A percentile compares a stretch with the other conserved stretches of the same genome.
Evolutionary conservation across 2,329 filamentous ascomycete species (phyloP).

Genomic region (Knoxdaviesia capensis): DNA sequence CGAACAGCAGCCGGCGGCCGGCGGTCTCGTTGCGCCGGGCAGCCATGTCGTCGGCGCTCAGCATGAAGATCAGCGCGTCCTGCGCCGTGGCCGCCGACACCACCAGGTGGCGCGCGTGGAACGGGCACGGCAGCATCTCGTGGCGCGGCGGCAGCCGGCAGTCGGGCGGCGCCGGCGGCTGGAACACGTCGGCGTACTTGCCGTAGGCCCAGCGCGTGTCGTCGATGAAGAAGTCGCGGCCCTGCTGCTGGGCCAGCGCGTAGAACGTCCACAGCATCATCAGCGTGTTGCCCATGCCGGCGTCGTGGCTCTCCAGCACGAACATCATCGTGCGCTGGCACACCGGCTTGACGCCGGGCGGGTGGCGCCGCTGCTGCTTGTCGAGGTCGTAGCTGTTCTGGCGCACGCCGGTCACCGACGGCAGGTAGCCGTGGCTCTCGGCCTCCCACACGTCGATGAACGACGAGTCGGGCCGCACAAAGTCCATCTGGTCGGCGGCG

Average conservation of each 20-base stretch:
- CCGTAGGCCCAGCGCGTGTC: conserved; percentile 74
- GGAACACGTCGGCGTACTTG: conserved; percentile 52
- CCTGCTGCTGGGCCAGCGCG: conserved; percentile 54
- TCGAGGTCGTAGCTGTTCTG: conserved; percentile 19
- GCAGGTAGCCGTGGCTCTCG: conserved; percentile 41
- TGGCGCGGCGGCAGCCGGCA: conserved; percentile 56
- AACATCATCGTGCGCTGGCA: conserved; percentile 60
- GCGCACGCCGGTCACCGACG: conserved; percentile 25
- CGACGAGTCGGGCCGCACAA: conserved; percentile 39
- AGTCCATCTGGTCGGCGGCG: conserved; percentile 11
- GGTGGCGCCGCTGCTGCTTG: no score
- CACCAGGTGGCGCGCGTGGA: conserved; percentile 52
- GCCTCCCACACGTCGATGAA: conserved; percentile 62
- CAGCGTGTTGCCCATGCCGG: conserved; percentile 56
- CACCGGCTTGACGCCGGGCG: conserved; percentile 15
- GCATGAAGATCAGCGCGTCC: conserved; percentile 22
- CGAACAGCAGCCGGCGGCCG: conserved; percentile 40
- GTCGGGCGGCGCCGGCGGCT: conserved; percentile 38
- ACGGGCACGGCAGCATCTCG: conserved; percentile 63
- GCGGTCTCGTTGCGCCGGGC: conserved; percentile 1
- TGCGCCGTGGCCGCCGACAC: conserved; percentile 48
- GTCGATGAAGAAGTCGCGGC: conserved; percentile 64
- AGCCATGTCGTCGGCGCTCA: conserved; percentile 31
- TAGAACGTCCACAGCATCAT: conserved; percentile 74
- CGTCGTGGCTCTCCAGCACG: conserved; percentile 50